A percentile compares a stretch with the other conserved stretches of the same genome.
These are phyloP conservation scores for Ophiocordyceps robertsii DNA, from an alignment of 2,329 filamentous ascomycete genomes.

Conservation along the genomic window DNA sequence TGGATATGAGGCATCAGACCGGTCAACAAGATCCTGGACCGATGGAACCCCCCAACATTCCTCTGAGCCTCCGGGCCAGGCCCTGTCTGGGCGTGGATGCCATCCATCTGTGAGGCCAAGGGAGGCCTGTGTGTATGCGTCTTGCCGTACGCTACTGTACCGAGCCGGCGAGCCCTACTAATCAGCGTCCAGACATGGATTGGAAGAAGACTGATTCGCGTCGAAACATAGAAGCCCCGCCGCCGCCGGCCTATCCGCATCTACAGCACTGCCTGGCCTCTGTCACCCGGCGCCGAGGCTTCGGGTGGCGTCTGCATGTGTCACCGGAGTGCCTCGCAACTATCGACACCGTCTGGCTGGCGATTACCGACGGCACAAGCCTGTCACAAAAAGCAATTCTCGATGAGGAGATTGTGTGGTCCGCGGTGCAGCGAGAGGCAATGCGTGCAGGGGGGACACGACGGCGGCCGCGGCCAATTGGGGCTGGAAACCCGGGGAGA, in stretches of 20 bases:
- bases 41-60: not conserved
- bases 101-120: not conserved
- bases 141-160: not conserved
- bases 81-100: not conserved
- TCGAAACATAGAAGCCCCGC: not conserved
- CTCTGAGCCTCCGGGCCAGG: not conserved
- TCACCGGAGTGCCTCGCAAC: not conserved
- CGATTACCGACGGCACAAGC: not conserved
- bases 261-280: not conserved
- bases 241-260: too few species aligned
- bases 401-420: not conserved
- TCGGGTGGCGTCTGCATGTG: conserved; percentile 1
- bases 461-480: conserved; percentile 1
- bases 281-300: conserved; percentile 1
- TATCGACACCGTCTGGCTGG: conserved; percentile 1
- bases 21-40: conserved; percentile 2
- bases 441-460: not conserved
- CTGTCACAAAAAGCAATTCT: conserved; percentile 5
- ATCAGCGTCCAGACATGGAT: not conserved
- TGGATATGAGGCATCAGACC: conserved; percentile 1
- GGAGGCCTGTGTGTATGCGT: not conserved
- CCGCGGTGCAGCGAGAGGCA: conserved; percentile 2
- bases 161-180: not conserved
- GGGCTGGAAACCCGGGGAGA: not conserved
- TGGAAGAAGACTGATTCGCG: not conserved